Evolutionary conservation across 2,329 filamentous ascomycete species (phyloP).

Genomic region (Zymoseptoria ardabiliae): DNA sequence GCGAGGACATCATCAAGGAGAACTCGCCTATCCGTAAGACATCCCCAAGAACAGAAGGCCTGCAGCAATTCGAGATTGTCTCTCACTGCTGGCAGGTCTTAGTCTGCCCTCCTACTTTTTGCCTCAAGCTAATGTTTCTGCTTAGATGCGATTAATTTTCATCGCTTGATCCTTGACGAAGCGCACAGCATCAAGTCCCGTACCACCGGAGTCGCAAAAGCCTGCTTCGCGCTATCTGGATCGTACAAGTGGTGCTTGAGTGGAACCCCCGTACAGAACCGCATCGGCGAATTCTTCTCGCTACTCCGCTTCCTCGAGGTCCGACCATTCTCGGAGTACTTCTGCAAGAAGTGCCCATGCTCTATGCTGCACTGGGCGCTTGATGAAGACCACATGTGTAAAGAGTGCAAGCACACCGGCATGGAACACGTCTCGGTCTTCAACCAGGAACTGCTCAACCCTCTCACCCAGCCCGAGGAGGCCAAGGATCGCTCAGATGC

Average conservation of each 20-base stretch:
- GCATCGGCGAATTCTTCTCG: conserved; percentile 22
- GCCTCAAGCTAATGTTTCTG: too few species aligned
- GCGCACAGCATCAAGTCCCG: conserved; percentile 90
- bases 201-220: conserved; percentile 84
- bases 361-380: conserved; percentile 77
- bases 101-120: too few species aligned
- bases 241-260: conserved; percentile 93
- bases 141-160: conserved; percentile 42
- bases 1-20: conserved; percentile 73
- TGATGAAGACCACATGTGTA: conserved; percentile 63
- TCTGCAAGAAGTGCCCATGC: conserved; percentile 82
- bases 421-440: conserved; percentile 73
- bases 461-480: conserved; percentile 46
- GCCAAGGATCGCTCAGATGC: conserved; percentile 56
- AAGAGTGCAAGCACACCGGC: conserved; percentile 57
- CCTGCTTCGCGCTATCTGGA: conserved; percentile 83
- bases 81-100: too few species aligned
- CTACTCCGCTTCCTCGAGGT: conserved; percentile 86
- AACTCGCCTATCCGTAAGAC: conserved; percentile 67
- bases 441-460: conserved; percentile 91
- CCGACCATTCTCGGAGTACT: conserved; percentile 82
- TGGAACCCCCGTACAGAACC: conserved; percentile 82
- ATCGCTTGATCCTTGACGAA: conserved; percentile 89
- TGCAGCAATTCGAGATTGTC: too few species aligned
- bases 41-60: too few species aligned